Percentiles rank a stretch among this genome's conserved stretches.
Conservation (phyloP, 2,329 filamentous ascomycete genomes). For the Thelonectria rubi region DNA sequence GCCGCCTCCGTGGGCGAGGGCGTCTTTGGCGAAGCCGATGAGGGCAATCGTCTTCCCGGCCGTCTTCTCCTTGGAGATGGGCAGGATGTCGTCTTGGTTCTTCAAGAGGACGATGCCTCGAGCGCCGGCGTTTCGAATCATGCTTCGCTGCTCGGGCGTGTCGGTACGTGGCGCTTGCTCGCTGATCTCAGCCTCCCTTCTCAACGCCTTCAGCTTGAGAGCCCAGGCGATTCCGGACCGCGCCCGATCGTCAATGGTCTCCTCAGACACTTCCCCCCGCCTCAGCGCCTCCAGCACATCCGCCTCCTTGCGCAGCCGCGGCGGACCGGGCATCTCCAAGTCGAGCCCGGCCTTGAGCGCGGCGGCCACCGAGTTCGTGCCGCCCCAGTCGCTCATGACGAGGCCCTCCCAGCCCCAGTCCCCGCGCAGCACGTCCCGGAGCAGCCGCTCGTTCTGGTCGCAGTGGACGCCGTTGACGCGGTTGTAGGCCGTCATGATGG, state of each 20-base stretch:
- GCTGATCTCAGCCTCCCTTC: slow-evolving; percentile 23
- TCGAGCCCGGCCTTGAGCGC: slow-evolving; percentile 36
- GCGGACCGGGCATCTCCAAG: slow-evolving; percentile 47
- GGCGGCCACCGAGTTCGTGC: slow-evolving; percentile 38
- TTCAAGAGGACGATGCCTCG: slow-evolving; percentile 70
- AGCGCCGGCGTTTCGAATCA: slow-evolving; percentile 31
- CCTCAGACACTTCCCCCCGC: slow-evolving; percentile 13
- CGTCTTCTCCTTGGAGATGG: slow-evolving; percentile 53
- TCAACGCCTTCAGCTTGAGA: slow-evolving; percentile 17
- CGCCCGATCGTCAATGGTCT: slow-evolving; percentile 16
- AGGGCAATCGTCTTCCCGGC: slow-evolving; percentile 40
- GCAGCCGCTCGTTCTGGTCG: slow-evolving; percentile 27
- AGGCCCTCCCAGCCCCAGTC: slow-evolving; percentile 51
- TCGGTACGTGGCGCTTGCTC: slow-evolving; percentile 29
- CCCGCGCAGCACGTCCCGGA: slow-evolving; percentile 45
- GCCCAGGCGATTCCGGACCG: slow-evolving; percentile 9
- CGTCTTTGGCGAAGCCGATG: slow-evolving; percentile 43
- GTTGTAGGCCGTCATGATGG: slow-evolving; percentile 42
- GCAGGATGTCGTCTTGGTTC: slow-evolving; percentile 65
- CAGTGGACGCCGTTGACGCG: slow-evolving; percentile 51
- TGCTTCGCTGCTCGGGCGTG: slow-evolving; percentile 37
- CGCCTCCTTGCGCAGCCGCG: slow-evolving; percentile 21
- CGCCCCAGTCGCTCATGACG: slow-evolving; percentile 38
- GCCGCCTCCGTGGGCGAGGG: slow-evolving; percentile 45
- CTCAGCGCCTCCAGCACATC: slow-evolving; percentile 20